Evolutionary conservation across 2,329 filamentous ascomycete species (phyloP), one percentile per base, ranked within the genome.

Genomic region (Biscogniauxia mediterranea): DNA sequence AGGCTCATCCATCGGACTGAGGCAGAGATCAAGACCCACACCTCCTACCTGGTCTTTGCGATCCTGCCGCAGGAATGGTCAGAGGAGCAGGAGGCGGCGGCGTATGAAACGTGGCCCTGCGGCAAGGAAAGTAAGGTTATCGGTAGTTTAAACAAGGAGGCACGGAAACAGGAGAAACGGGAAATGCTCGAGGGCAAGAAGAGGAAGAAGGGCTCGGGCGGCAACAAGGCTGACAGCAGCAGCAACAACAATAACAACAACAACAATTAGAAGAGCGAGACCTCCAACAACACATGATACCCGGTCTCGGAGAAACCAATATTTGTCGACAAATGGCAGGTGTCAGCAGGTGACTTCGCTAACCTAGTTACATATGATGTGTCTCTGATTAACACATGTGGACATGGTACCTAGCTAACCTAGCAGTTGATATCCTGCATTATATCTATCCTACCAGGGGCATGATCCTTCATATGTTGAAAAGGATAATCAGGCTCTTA

Each of bases 31-130:
- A 97, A 97, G 82, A 95, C 91, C 7, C 95, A 99, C 76, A 99
- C 95, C 0, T 95, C 91, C n/a, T 99, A 99, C 74, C 83, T 99
- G 4, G 90, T 96, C 4, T 99, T 99, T 78, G 95, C 95, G 0
- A 80, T 95, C 2, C 77, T 99, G 62, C 94, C 95, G n/a, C 83
- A 87, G 52, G 88, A 91, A 64, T 99, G 95, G 95, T 88, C 81
- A 0, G 89, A 86, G 42, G 90, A 90, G 62, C 92, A 97, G 66
- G 95, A 99, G 77, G 83, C 83, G 32, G 82, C 83, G 28, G 87
- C 88, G 56, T 78, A 83, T 66, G 80, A 83, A 57, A 85, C 83
- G 64, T 92, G 88, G 85, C 86, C 87, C 0, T 84, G 85, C 57
- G 82, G 81, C 25, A 77, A 80, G 49, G 82, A 85, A 69, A 79